phyloP scores from a whole-genome alignment of 1,139 yeast species.

The Suhomyces panamericanus region DNA sequence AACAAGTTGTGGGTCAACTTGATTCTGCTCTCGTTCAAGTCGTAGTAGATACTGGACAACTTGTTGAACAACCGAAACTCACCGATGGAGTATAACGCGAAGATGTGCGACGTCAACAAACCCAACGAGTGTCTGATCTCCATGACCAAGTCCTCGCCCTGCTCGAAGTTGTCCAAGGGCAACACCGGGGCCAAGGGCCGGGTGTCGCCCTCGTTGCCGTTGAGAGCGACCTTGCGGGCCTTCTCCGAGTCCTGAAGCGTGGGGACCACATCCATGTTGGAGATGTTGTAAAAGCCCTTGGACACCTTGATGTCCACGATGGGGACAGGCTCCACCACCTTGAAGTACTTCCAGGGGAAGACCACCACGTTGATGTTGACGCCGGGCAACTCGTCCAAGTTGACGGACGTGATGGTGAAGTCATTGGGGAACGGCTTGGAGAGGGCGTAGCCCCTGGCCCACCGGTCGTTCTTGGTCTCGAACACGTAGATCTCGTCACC shows the following conservation, averaged over 20 bases:
- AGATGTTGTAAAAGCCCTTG: conserved; percentile 36
- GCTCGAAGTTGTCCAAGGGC: conserved; percentile 47
- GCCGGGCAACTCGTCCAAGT: conserved; percentile 63
- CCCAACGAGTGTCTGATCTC: conserved; percentile 61
- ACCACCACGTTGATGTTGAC: conserved; percentile 51
- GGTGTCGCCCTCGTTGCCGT: conserved; percentile 19
- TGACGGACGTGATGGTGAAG: conserved; percentile 60
- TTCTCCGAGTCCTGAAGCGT: conserved; percentile 47
- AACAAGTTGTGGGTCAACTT: conserved; percentile 56
- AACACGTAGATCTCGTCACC: conserved; percentile 83
- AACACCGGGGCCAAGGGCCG: conserved; percentile 47
- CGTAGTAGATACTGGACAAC: conserved; percentile 52
- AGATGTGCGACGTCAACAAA: conserved; percentile 61
- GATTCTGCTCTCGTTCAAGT: conserved; percentile 64
- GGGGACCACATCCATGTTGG: conserved; percentile 39
- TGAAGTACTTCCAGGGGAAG: conserved; percentile 60
- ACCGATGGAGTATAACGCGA: conserved; percentile 68
- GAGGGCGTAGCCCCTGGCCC: conserved; percentile 80
- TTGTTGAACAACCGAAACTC: conserved; percentile 62
- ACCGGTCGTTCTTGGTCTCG: conserved; percentile 61
- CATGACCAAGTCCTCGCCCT: conserved; percentile 46
- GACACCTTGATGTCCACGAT: conserved; percentile 27
- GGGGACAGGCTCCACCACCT: conserved; percentile 36
- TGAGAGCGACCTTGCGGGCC: conserved; percentile 33
- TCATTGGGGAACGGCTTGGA: conserved; percentile 68